Evolutionary conservation across 192 early-diverging fungal species (phyloP).

Genomic region (Phlyctochytrium arcticum): DNA sequence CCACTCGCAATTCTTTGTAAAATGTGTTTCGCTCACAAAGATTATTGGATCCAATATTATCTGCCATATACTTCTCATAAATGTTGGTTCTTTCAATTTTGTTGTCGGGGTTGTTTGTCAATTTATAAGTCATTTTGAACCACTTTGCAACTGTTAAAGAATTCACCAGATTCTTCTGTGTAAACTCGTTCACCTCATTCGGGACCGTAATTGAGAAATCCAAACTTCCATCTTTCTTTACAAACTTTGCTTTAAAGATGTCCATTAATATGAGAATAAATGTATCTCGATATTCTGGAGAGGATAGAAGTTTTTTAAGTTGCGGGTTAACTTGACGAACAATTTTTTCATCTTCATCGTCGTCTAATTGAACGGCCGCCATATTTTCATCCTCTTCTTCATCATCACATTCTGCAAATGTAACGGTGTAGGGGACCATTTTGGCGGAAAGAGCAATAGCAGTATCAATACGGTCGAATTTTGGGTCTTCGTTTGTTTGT

Average conservation of each 20-base stretch:
- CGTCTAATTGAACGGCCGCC: too few relatives aligned
- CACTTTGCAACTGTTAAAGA: constrained; percentile 1
- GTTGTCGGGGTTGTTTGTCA: not conserved
- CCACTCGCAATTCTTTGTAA: too few relatives aligned
- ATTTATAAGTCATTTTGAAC: constrained; percentile 4
- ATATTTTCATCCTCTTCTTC: not conserved
- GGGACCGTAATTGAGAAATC: constrained; percentile 1
- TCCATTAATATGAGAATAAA: constrained; percentile 9
- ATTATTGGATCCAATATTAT: too few relatives aligned
- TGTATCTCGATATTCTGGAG: constrained; percentile 1
- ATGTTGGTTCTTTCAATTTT: too few relatives aligned
- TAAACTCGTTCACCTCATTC: not conserved
- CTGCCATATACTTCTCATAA: too few relatives aligned
- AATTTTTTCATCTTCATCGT: not conserved
- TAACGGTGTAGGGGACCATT: not conserved
- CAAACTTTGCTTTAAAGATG: not conserved
- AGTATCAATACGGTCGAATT: constrained; percentile 8
- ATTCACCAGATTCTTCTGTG: not conserved
- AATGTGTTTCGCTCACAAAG: too few relatives aligned
- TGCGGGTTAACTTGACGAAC: not conserved
- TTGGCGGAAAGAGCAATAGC: not conserved
- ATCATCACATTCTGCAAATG: not conserved
- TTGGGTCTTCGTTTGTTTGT: constrained; percentile 11
- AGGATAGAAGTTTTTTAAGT: not conserved
- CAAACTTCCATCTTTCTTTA: not conserved